Evolutionary conservation across 2,329 filamentous ascomycete genomes (phyloP).

Genomic region (Fusarium denticulatum): DNA sequence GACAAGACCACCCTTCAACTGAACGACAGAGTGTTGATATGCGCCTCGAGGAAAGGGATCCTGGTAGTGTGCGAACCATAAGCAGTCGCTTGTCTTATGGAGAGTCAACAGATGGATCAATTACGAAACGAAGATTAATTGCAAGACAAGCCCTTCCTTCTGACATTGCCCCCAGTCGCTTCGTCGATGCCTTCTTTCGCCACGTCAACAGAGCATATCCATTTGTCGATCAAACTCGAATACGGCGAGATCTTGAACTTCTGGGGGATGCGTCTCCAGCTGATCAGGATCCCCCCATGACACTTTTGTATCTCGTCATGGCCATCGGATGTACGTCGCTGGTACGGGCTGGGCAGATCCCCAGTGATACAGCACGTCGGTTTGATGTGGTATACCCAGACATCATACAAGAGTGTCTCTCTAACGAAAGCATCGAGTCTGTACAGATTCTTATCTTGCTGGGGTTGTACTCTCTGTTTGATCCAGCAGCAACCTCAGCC

Average conservation of each 20-base stretch:
- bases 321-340: conserved; percentile 58
- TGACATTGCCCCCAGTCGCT: conserved; percentile 45
- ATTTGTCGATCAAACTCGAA: conserved; percentile 52
- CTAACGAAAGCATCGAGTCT: conserved; percentile 49
- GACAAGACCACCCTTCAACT: conserved; percentile 13
- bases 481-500: conserved; percentile 52
- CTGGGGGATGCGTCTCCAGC: conserved; percentile 44
- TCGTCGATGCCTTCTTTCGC: conserved; percentile 57
- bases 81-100: conserved; percentile 39
- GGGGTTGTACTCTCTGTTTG: conserved; percentile 56
- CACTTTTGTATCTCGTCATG: conserved; percentile 55
- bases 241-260: conserved; percentile 49
- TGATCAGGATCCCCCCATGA: conserved; percentile 42
- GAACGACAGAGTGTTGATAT: conserved; percentile 21
- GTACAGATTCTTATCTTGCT: conserved; percentile 55
- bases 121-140: conserved; percentile 25
- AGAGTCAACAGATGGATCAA: conserved; percentile 31
- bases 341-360: conserved; percentile 54
- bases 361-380: conserved; percentile 44
- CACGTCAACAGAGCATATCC: conserved; percentile 58
- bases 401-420: conserved; percentile 54
- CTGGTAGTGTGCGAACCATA: conserved; percentile 32
- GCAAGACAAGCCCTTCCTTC: conserved; percentile 34
- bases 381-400: conserved; percentile 53
- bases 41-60: conserved; percentile 31